Percentiles rank a stretch among this genome's conserved stretches.
Evolutionary conservation across 768 basidiomycete genomes (phyloP).

Genomic region (Kwoniella europaea): DNA sequence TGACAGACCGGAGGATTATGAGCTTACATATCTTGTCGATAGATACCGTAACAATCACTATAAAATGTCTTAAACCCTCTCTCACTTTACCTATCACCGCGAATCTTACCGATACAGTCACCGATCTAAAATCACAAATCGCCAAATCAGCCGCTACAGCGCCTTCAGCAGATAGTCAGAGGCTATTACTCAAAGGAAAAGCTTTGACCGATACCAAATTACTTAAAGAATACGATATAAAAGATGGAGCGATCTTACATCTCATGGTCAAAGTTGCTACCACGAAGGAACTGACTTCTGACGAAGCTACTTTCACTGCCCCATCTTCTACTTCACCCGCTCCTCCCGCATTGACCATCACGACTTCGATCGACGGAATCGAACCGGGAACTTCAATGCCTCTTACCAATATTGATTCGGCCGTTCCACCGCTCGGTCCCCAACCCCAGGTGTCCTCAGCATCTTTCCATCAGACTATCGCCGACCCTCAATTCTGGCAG

Average conservation of each 20-base stretch:
- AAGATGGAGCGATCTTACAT: slow-evolving; percentile 79
- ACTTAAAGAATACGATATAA: slow-evolving; percentile 84
- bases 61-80: slow-evolving; percentile 92
- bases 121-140: slow-evolving; percentile 76
- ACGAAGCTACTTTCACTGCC: slow-evolving; percentile 23
- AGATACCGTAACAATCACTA: slow-evolving; percentile 69
- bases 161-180: slow-evolving; percentile 78
- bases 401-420: slow-evolving; percentile 64
- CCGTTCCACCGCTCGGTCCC: slow-evolving; percentile 54
- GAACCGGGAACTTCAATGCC: slow-evolving; percentile 47
- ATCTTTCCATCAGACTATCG: slow-evolving; percentile 70
- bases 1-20: neutral
- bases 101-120: slow-evolving; percentile 80
- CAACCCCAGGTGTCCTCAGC: slow-evolving; percentile 58
- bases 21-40: neutral
- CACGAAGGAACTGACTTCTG: slow-evolving; percentile 17
- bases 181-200: slow-evolving; percentile 92
- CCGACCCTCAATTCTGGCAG: slow-evolving; percentile 80
- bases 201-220: slow-evolving; percentile 86
- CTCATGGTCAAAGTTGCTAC: slow-evolving; percentile 80
- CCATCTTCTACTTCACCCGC: slow-evolving; percentile 36
- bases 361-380: slow-evolving; percentile 43
- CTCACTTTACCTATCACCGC: slow-evolving; percentile 70
- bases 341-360: slow-evolving; percentile 48
- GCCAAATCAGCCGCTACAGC: slow-evolving; percentile 65